Evolutionary conservation across 352 stramenopile genomes (phyloP).

Genomic region (Phytophthora lateralis): DNA sequence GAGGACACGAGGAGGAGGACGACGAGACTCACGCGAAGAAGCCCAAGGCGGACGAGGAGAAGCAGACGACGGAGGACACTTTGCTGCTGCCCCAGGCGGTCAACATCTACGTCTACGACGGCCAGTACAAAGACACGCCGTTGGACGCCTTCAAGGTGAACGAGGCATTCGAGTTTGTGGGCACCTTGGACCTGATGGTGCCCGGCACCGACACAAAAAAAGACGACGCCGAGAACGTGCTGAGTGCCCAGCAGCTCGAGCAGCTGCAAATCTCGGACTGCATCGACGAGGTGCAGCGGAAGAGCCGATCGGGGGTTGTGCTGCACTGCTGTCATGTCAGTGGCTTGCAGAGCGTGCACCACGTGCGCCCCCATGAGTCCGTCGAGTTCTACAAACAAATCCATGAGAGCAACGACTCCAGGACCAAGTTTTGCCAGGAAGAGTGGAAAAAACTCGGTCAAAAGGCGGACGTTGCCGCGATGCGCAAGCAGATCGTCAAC

Average conservation of each 20-base stretch:
- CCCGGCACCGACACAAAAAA: constrained; percentile 31
- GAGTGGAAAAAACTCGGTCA: constrained; percentile 42
- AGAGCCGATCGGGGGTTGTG: constrained; percentile 52
- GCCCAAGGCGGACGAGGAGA: constrained; percentile 29
- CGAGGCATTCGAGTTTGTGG: constrained; percentile 83
- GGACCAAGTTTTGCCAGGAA: constrained; percentile 38
- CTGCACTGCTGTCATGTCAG: constrained; percentile 69
- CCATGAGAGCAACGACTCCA: constrained; percentile 40
- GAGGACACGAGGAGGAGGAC: background rate
- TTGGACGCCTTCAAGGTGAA: constrained; percentile 82
- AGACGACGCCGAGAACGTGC: constrained; percentile 5
- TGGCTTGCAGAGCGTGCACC: constrained; percentile 43
- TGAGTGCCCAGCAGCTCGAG: constrained; percentile 43
- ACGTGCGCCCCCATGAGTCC: constrained; percentile 56
- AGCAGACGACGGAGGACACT: constrained; percentile 3
- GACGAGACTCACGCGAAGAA: constrained; percentile 43
- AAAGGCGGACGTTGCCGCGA: constrained; percentile 10
- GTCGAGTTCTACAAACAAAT: constrained; percentile 37
- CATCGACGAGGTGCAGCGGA: constrained; percentile 62
- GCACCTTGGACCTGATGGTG: constrained; percentile 72
- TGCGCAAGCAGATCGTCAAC: constrained; percentile 49
- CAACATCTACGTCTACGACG: constrained; percentile 78
- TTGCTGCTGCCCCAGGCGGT: constrained; percentile 45
- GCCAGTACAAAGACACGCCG: constrained; percentile 51
- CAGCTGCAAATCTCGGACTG: constrained; percentile 72